These are phyloP conservation scores for Aspergillus unguis DNA, from an alignment of 2,329 filamentous ascomycete genomes.

Conservation along the genomic window DNA sequence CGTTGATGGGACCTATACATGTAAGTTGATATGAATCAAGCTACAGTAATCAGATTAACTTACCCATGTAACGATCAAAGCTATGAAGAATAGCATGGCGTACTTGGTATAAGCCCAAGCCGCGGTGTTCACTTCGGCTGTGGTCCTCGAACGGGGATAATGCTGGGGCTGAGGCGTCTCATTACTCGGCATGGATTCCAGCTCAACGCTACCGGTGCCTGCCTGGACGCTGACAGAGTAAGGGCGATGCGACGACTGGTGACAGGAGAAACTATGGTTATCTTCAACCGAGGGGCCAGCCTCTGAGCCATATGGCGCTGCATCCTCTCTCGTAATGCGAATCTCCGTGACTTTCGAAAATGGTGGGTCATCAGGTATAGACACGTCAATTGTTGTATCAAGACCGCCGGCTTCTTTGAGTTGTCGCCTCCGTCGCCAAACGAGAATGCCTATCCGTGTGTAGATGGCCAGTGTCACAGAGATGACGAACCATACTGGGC, in stretches of 20 bases:
- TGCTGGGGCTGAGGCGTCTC: background rate
- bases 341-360: slow-evolving; percentile 62
- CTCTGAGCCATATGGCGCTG: slow-evolving; percentile 6
- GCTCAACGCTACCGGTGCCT: slow-evolving; percentile 14
- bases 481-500: slow-evolving; percentile 44
- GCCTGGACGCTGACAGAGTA: slow-evolving; percentile 35
- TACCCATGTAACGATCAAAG: slow-evolving; percentile 44
- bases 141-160: background rate
- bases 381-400: slow-evolving; percentile 42
- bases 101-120: slow-evolving; percentile 41
- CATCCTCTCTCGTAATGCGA: slow-evolving; percentile 56
- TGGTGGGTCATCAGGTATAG: slow-evolving; percentile 42
- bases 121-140: slow-evolving; percentile 34
- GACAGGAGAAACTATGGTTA: background rate
- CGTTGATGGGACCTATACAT: slow-evolving; percentile 61
- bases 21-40: background rate
- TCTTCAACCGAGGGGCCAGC: background rate
- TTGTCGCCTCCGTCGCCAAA: slow-evolving; percentile 57
- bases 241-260: slow-evolving; percentile 18
- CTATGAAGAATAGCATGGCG: slow-evolving; percentile 40
- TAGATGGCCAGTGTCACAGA: slow-evolving; percentile 41
- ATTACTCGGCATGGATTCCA: slow-evolving; percentile 9
- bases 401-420: slow-evolving; percentile 54
- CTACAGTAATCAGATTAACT: slow-evolving; percentile 1
- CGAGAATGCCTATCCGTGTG: slow-evolving; percentile 37